These are phyloP conservation scores for Penicillium griseofulvum DNA, from an alignment of 2,329 filamentous ascomycete genomes.

Conservation along the genomic window DNA sequence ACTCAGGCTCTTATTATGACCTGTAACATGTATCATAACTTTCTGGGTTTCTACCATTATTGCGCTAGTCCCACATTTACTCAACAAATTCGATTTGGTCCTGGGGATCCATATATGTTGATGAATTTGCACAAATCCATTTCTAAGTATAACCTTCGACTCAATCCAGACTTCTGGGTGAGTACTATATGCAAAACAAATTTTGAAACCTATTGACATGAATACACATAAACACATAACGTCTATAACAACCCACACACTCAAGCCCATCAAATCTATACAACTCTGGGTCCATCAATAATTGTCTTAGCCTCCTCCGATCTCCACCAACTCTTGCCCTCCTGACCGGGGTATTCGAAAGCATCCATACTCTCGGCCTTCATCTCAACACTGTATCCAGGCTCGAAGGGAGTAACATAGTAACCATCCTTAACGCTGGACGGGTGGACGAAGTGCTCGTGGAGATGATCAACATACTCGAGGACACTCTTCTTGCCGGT, in stretches of 20 bases:
- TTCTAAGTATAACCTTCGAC: too few species aligned
- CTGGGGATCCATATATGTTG: not conserved
- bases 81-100: not conserved
- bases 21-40: conserved; percentile 21
- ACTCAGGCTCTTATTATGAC: conserved; percentile 4
- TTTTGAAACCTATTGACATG: conserved; percentile 20
- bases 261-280: conserved; percentile 18
- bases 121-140: not conserved
- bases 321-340: conserved; percentile 82
- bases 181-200: conserved; percentile 3
- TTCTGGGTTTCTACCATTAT: not conserved
- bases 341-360: conserved; percentile 72
- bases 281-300: conserved; percentile 54
- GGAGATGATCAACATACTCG: conserved; percentile 89
- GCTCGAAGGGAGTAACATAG: conserved; percentile 78
- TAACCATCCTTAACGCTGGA: conserved; percentile 78
- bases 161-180: not conserved
- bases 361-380: conserved; percentile 80
- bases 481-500: conserved; percentile 76
- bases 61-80: not conserved
- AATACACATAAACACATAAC: conserved; percentile 15
- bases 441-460: conserved; percentile 88
- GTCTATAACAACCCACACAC: not conserved
- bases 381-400: conserved; percentile 94
- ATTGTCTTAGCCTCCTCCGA: conserved; percentile 75